These are phyloP conservation scores for Fusarium irregulare DNA, from an alignment of 2,329 filamentous ascomycete species.

Conservation along the genomic window DNA sequence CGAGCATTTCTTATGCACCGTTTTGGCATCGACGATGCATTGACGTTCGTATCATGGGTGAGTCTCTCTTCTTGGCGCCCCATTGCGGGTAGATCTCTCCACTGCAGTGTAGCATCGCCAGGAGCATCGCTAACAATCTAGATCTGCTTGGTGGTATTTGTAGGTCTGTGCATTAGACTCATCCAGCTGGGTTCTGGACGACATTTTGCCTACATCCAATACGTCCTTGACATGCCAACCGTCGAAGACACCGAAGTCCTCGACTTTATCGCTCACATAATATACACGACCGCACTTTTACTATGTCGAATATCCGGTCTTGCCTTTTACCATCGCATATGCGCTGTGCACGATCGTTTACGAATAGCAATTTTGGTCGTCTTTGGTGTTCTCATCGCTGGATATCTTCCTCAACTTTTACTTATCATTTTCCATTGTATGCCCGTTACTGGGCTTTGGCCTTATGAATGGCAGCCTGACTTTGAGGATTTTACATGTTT, in stretches of 20 bases:
- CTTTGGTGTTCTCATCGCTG: constrained; percentile 53
- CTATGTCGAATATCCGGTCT: constrained; percentile 63
- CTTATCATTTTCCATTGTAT: constrained; percentile 63
- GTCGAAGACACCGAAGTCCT: constrained; percentile 58
- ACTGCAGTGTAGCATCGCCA: neutral
- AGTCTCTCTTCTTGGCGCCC: constrained; percentile 24
- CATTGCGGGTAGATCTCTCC: constrained; percentile 17
- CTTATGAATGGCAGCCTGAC: constrained; percentile 60
- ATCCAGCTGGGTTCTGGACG: constrained; percentile 61
- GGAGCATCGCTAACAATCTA: constrained; percentile 33
- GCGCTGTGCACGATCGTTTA: constrained; percentile 52
- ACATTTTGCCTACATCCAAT: constrained; percentile 59
- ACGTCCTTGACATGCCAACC: constrained; percentile 56
- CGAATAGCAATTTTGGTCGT: constrained; percentile 51
- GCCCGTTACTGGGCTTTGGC: constrained; percentile 64
- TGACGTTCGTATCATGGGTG: constrained; percentile 53
- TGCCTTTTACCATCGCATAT: constrained; percentile 62
- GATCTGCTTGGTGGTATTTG: constrained; percentile 56
- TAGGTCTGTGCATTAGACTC: constrained; percentile 56
- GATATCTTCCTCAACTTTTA: constrained; percentile 61
- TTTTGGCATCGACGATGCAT: constrained; percentile 54
- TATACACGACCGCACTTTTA: constrained; percentile 63
- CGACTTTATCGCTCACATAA: constrained; percentile 62
- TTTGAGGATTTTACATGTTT: constrained; percentile 57
- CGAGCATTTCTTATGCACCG: constrained; percentile 52